Conservation (phyloP, 768 basidiomycete genomes). For the Russula foetens region DNA sequence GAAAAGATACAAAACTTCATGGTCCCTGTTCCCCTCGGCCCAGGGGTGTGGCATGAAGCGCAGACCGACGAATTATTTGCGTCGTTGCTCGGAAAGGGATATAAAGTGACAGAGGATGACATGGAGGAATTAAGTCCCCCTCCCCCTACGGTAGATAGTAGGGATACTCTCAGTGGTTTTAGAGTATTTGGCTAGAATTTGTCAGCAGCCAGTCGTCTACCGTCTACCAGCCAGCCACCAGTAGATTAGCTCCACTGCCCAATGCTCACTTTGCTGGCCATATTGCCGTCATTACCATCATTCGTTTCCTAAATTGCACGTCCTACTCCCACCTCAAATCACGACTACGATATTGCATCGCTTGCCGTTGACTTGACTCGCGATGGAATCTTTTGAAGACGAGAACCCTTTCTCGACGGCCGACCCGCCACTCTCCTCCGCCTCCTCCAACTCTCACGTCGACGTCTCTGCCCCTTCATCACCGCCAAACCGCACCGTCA, state of each 20-base stretch:
- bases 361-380: not conserved
- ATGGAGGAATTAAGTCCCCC: not conserved
- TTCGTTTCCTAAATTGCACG: too few relatives aligned
- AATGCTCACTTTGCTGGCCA: too few relatives aligned
- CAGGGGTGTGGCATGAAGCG: conserved; percentile 85
- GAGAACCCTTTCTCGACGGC: conserved; percentile 35
- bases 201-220: not conserved
- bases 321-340: too few relatives aligned
- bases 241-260: too few relatives aligned
- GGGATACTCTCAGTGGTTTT: not conserved
- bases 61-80: conserved; percentile 94
- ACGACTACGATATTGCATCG: too few relatives aligned
- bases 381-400: conserved; percentile 34
- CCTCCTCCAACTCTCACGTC: conserved; percentile 46
- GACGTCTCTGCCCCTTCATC: conserved; percentile 56
- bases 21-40: conserved; percentile 64
- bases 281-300: too few relatives aligned
- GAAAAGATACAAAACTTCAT: conserved; percentile 97
- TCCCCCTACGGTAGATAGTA: not conserved
- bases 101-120: not conserved
- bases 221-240: too few relatives aligned
- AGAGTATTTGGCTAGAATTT: not conserved
- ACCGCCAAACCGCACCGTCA: conserved; percentile 31
- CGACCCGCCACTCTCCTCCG: conserved; percentile 33
- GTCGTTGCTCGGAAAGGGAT: conserved; percentile 72